Evolutionary conservation across 345 rosid genomes (phyloP).

Genomic region (Cardamine occulta): DNA sequence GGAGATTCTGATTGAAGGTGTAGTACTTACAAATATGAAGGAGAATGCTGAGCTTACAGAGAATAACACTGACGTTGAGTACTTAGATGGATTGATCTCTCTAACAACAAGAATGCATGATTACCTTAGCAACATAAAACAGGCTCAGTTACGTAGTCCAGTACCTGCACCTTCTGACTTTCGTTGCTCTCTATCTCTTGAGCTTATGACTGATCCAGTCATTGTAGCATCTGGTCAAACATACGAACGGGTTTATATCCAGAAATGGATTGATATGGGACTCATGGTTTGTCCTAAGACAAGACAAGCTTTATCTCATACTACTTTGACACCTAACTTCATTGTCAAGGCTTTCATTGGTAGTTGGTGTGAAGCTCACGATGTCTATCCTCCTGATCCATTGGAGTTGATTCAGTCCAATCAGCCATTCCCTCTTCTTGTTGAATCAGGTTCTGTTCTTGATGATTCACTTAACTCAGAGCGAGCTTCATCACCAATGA

Average conservation of each 20-base stretch:
- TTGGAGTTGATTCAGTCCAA: conserved; percentile 53
- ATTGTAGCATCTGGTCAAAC: conserved; percentile 92
- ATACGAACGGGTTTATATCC: conserved; percentile 82
- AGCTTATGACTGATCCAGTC: conserved; percentile 97
- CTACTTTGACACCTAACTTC: conserved; percentile 82
- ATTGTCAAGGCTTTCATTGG: conserved; percentile 88
- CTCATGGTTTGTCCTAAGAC: conserved; percentile 94
- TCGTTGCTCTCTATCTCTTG: conserved; percentile 88
- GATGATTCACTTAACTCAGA: conserved; percentile 40
- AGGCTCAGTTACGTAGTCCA: conserved; percentile 62
- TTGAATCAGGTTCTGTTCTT: too few relatives aligned
- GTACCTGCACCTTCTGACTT: conserved; percentile 83
- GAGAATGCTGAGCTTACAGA: conserved; percentile 78
- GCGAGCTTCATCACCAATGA: conserved; percentile 30
- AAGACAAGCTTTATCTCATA: conserved; percentile 64
- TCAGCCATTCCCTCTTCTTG: conserved; percentile 59
- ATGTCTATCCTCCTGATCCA: conserved; percentile 80
- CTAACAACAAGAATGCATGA: conserved; percentile 71
- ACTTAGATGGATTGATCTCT: conserved; percentile 63
- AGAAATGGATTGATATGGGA: conserved; percentile 86
- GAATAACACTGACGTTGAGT: conserved; percentile 61
- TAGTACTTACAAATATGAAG: conserved; percentile 78
- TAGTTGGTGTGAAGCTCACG: conserved; percentile 89
- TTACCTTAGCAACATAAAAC: conserved; percentile 61
- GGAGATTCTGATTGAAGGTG: conserved; percentile 86